Evolutionary conservation across 768 basidiomycete genomes (phyloP).

Genomic region (Solioccasus polychromus): DNA sequence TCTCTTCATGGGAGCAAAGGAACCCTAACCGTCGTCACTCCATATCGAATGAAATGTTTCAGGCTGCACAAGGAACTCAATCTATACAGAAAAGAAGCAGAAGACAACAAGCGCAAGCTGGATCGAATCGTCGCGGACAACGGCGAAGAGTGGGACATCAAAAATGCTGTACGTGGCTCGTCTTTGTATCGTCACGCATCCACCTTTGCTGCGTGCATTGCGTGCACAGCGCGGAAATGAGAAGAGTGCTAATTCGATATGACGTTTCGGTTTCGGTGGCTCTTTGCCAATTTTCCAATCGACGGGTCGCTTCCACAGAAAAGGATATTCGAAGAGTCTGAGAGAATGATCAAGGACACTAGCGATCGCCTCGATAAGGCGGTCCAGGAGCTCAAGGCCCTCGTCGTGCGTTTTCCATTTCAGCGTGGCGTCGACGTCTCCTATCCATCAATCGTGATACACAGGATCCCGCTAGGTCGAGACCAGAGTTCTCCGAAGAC

Average conservation of each 20-base stretch:
- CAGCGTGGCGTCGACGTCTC: slow-evolving; percentile 15
- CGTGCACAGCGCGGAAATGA: slow-evolving; percentile 30
- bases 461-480: slow-evolving; percentile 29
- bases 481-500: slow-evolving; percentile 31
- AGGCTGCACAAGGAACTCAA: slow-evolving; percentile 69
- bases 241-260: slow-evolving; percentile 18
- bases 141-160: slow-evolving; percentile 75
- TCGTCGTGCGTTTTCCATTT: slow-evolving; percentile 57
- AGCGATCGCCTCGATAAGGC: slow-evolving; percentile 58
- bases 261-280: slow-evolving; percentile 14
- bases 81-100: slow-evolving; percentile 65
- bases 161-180: slow-evolving; percentile 70
- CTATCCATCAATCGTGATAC: slow-evolving; percentile 6
- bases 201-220: slow-evolving; percentile 12
- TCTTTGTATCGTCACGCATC: too few species aligned
- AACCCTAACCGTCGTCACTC: slow-evolving; percentile 13
- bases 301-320: slow-evolving; percentile 37
- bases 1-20: slow-evolving; percentile 3
- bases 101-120: slow-evolving; percentile 53
- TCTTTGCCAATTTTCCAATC: slow-evolving; percentile 7
- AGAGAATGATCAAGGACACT: slow-evolving; percentile 77
- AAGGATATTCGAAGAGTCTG: slow-evolving; percentile 70
- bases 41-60: slow-evolving; percentile 7
- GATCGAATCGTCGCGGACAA: slow-evolving; percentile 58
- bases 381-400: slow-evolving; percentile 57